A percentile compares a stretch with the other conserved stretches of the same genome.
These are phyloP conservation scores for Lindgomyces ingoldianus DNA, from an alignment of 495 filamentous ascomycete genomes.

Conservation along the genomic window DNA sequence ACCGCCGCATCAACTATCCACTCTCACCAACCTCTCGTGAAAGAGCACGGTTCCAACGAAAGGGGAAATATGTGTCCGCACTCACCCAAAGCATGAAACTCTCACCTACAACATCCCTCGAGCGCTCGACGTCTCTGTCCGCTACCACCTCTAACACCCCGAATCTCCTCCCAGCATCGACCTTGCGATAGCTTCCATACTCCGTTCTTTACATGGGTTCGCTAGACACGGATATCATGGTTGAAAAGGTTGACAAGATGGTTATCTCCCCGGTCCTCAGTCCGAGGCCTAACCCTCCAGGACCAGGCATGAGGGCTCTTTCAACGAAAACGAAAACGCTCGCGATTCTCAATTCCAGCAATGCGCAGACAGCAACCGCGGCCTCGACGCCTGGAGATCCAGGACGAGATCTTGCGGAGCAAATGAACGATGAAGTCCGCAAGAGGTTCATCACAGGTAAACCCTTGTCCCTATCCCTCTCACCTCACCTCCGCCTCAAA, in stretches of 20 bases:
- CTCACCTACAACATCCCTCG: not conserved
- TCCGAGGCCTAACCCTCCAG: slow-evolving; percentile 50
- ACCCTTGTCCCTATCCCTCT: not conserved
- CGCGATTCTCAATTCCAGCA: slow-evolving; percentile 42
- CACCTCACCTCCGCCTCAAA: too few relatives aligned
- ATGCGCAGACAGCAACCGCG: slow-evolving; percentile 12
- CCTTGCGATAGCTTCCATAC: not conserved
- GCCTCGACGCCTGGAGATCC: slow-evolving; percentile 38
- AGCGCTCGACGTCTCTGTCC: not conserved
- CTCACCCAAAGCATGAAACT: not conserved
- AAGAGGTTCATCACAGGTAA: slow-evolving; percentile 86
- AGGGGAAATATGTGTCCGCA: not conserved
- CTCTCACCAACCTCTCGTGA: not conserved
- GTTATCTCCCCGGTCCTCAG: slow-evolving; percentile 21
- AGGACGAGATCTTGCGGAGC: slow-evolving; percentile 69
- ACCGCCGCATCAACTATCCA: not conserved
- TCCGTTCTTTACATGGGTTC: not conserved
- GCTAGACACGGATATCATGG: not conserved
- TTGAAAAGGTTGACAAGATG: slow-evolving; percentile 8
- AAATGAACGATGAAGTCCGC: slow-evolving; percentile 84
- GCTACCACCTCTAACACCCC: not conserved
- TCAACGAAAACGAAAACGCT: slow-evolving; percentile 47
- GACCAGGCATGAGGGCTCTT: slow-evolving; percentile 44
- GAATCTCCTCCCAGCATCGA: not conserved
- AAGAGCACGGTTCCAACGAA: too few relatives aligned